Conservation (phyloP, 2,329 filamentous ascomycete genomes). For the Trichophyton rubrum region DNA sequence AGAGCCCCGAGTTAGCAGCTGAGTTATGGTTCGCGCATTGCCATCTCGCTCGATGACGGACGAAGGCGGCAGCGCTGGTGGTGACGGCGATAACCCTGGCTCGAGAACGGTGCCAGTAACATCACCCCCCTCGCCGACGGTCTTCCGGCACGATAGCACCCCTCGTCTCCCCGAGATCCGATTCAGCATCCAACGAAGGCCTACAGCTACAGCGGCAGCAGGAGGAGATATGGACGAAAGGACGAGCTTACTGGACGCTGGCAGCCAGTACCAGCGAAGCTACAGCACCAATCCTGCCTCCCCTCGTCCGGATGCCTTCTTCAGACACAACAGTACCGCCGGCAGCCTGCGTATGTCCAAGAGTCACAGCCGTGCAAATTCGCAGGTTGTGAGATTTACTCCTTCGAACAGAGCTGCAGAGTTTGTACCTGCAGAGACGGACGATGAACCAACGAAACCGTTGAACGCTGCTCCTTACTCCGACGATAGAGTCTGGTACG, state of each 20-base stretch:
- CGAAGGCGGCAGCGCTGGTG: background rate
- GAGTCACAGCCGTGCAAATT: slow-evolving; percentile 40
- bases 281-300: slow-evolving; percentile 26
- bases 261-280: slow-evolving; percentile 18
- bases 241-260: slow-evolving; percentile 24
- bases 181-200: slow-evolving; percentile 8
- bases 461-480: slow-evolving; percentile 50
- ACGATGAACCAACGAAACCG: slow-evolving; percentile 39
- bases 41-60: slow-evolving; percentile 3
- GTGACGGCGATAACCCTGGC: slow-evolving; percentile 6
- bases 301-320: slow-evolving; percentile 22
- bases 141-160: slow-evolving; percentile 5
- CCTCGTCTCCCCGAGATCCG: slow-evolving; percentile 13
- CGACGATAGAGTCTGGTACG: slow-evolving; percentile 93
- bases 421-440: slow-evolving; percentile 47
- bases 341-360: slow-evolving; percentile 29
- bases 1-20: no score
- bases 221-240: slow-evolving; percentile 19
- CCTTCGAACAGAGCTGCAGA: slow-evolving; percentile 48
- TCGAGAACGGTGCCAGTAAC: slow-evolving; percentile 10
- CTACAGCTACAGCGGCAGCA: no score
- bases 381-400: slow-evolving; percentile 45
- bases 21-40: slow-evolving; percentile 9
- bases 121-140: slow-evolving; percentile 12
- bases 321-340: slow-evolving; percentile 24